Evolutionary conservation across 495 filamentous ascomycete species (phyloP).

Genomic region (Penicillium macrosclerotiorum): DNA sequence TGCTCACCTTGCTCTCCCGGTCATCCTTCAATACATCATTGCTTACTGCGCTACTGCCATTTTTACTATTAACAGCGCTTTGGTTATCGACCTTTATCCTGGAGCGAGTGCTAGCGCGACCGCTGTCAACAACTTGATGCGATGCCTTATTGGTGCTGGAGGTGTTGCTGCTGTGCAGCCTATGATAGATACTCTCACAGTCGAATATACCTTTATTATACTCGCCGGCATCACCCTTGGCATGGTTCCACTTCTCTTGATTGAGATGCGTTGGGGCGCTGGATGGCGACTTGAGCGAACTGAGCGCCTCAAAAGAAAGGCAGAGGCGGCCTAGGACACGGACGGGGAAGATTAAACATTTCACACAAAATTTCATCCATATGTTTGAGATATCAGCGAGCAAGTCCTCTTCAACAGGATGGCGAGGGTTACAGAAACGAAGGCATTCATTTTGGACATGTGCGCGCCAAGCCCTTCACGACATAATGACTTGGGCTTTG

Average conservation of each 20-base stretch:
- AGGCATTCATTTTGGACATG: neutral
- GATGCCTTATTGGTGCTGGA: slow-evolving; percentile 66
- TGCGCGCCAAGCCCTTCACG: slow-evolving; percentile 12
- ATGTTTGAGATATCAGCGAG: neutral
- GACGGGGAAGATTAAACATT: neutral
- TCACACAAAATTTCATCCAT: neutral
- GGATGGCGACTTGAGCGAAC: slow-evolving; percentile 38
- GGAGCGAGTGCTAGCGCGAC: slow-evolving; percentile 61
- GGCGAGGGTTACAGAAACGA: neutral
- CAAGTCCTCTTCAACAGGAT: neutral
- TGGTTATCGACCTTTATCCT: slow-evolving; percentile 67
- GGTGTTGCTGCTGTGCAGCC: slow-evolving; percentile 61
- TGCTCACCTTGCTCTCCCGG: slow-evolving; percentile 48
- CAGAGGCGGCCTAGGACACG: neutral
- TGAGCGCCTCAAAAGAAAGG: slow-evolving; percentile 19
- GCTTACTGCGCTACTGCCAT: slow-evolving; percentile 40
- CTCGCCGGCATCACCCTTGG: slow-evolving; percentile 45
- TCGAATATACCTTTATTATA: slow-evolving; percentile 60
- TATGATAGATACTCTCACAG: slow-evolving; percentile 59
- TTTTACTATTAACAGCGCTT: slow-evolving; percentile 56
- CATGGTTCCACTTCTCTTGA: slow-evolving; percentile 35
- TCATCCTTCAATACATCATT: slow-evolving; percentile 57
- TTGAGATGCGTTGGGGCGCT: slow-evolving; percentile 45
- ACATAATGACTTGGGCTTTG: slow-evolving; percentile 18
- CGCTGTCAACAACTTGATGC: slow-evolving; percentile 68